These are phyloP conservation scores for Protostelium mycophagum DNA, from an alignment of 78 protist species.

Conservation along the genomic window DNA sequence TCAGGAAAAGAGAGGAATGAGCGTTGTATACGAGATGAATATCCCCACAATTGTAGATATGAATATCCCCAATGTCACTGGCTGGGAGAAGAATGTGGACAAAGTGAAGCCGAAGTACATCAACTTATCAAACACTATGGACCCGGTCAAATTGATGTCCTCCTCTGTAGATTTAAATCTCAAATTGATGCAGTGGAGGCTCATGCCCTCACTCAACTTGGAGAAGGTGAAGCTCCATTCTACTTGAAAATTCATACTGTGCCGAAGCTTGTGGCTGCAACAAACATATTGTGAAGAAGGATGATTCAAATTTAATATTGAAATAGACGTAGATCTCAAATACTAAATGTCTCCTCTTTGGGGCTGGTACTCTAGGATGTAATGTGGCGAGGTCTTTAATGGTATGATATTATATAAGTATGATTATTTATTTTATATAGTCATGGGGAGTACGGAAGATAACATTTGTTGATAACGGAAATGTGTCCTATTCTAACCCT, in stretches of 20 bases:
- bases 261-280: too few relatives aligned
- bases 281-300: too few relatives aligned
- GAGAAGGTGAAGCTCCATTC: too few relatives aligned
- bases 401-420: slow-evolving; percentile 10
- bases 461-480: slow-evolving; percentile 90
- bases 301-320: too few relatives aligned
- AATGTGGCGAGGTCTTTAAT: slow-evolving; percentile 90
- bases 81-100: slow-evolving; percentile 41
- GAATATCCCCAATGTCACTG: slow-evolving; percentile 68
- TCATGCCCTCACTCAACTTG: slow-evolving; percentile 85
- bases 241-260: too few relatives aligned
- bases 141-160: slow-evolving; percentile 56
- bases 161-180: slow-evolving; percentile 83
- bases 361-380: slow-evolving; percentile 99
- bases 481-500: slow-evolving; percentile 91
- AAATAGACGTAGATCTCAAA: too few relatives aligned
- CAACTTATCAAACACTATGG: slow-evolving; percentile 45
- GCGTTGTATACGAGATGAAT: slow-evolving; percentile 88
- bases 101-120: slow-evolving; percentile 18
- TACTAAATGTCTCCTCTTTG: slow-evolving; percentile 86
- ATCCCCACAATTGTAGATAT: slow-evolving; percentile 47
- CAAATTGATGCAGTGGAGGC: slow-evolving; percentile 97
- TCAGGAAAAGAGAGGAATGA: slow-evolving; percentile 5
- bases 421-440: not conserved
- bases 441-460: slow-evolving; percentile 93